Evolutionary conservation across 2,329 filamentous ascomycete genomes (phyloP).

Genomic region (Clarireedia hainanense): DNA sequence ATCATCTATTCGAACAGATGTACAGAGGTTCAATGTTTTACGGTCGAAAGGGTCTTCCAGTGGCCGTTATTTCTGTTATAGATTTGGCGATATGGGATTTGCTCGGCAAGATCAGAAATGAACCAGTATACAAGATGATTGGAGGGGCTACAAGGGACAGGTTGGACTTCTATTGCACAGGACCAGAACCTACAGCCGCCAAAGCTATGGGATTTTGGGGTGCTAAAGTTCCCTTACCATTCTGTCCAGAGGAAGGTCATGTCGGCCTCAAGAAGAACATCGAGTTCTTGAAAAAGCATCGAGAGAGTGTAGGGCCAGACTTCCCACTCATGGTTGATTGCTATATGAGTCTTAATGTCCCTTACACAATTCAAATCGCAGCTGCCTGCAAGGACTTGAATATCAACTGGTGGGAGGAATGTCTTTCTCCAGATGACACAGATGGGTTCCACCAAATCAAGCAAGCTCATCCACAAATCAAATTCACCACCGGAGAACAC

Average conservation of each 20-base stretch:
- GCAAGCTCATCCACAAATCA: slow-evolving; percentile 78
- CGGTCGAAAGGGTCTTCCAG: slow-evolving; percentile 81
- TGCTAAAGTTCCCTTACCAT: slow-evolving; percentile 83
- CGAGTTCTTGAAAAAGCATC: slow-evolving; percentile 77
- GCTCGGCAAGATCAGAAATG: slow-evolving; percentile 80
- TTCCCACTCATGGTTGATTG: slow-evolving; percentile 94
- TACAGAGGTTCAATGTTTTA: slow-evolving; percentile 96
- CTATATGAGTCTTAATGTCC: slow-evolving; percentile 91
- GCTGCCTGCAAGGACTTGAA: slow-evolving; percentile 75
- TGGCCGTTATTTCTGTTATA: slow-evolving; percentile 89
- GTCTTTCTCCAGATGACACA: slow-evolving; percentile 81
- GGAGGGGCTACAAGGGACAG: slow-evolving; percentile 80
- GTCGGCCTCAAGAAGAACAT: slow-evolving; percentile 81
- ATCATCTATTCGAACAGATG: slow-evolving; percentile 92
- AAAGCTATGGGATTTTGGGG: slow-evolving; percentile 85
- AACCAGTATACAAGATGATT: slow-evolving; percentile 92
- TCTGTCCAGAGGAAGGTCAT: slow-evolving; percentile 79
- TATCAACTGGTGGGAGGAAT: slow-evolving; percentile 98
- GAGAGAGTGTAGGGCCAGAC: slow-evolving; percentile 77
- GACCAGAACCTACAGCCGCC: slow-evolving; percentile 72
- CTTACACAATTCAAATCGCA: slow-evolving; percentile 86
- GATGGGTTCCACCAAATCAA: slow-evolving; percentile 88
- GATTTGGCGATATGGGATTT: slow-evolving; percentile 91
- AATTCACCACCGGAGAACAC: slow-evolving; percentile 94
- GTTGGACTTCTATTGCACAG: slow-evolving; percentile 91